Evolutionary conservation across 495 filamentous ascomycete genomes (phyloP).

Genomic region (Chaetomium fimeti): DNA sequence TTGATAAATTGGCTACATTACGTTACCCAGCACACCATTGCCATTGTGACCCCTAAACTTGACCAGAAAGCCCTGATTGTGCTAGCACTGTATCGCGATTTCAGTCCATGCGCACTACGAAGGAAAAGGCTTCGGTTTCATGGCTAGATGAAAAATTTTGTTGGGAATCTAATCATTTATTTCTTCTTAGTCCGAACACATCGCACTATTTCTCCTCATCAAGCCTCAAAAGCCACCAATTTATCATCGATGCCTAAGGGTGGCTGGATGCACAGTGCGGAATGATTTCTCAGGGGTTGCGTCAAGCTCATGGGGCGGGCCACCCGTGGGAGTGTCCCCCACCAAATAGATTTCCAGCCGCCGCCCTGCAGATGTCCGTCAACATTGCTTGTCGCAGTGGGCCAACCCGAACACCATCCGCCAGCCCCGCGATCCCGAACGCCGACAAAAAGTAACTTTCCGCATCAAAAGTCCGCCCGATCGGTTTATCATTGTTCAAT

Average conservation of each 20-base stretch:
- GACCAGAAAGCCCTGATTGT: too few species aligned
- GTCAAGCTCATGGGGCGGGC: neutral
- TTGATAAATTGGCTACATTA: too few species aligned
- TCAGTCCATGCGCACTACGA: too few species aligned
- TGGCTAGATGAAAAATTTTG: too few species aligned
- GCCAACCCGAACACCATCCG: neutral
- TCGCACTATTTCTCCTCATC: too few species aligned
- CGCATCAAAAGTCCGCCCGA: neutral
- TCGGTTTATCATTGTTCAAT: neutral
- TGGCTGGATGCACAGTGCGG: slow-evolving; percentile 1
- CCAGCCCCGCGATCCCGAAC: neutral
- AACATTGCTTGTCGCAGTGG: neutral
- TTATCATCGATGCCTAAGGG: neutral
- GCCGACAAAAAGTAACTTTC: neutral
- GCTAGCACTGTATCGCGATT: too few species aligned
- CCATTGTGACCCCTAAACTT: too few species aligned
- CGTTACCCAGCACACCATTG: too few species aligned
- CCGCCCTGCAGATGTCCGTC: slow-evolving; percentile 3
- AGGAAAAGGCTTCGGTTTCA: too few species aligned
- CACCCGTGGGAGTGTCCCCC: neutral
- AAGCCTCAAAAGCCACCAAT: too few species aligned
- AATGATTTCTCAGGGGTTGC: neutral
- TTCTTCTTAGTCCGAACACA: too few species aligned
- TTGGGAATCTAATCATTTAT: too few species aligned
- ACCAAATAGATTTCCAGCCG: slow-evolving; percentile 19